Base-by-base conservation (phyloP, 2,329 filamentous ascomycete genomes). In the Clathrospora elynae region DNA sequence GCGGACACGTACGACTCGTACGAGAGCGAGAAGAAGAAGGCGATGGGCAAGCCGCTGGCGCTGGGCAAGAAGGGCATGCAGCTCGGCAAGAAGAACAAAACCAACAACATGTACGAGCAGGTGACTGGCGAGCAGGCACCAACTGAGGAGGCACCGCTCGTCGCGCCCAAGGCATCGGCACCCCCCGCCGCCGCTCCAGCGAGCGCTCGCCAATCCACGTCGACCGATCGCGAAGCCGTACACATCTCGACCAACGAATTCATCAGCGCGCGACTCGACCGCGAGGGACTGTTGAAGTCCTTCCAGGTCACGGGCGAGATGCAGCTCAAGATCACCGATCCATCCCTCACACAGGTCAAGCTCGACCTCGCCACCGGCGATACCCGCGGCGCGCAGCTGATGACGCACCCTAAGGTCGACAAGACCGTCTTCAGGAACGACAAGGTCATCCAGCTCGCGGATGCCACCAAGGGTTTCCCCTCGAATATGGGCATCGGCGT, bases 31-130 rank as follows among this genome's bases (percentile, higher is more conserved):
- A 97, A 96, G 83, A 96, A 96, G 77, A 96, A 96, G 76, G 77
- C 85, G 74, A 77, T 85, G 1, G 87, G 83, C 66, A 83, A 84
- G 74, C 95, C 93, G 82, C 68, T 82, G 63, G 82, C 88, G 35
- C 82, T 86, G 46, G 90, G 95, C 74, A 90, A 90, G 62, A 99
- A 99, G 78, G 93, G 93, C 58, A 99, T 99, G 95, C 92, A 97
- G 73, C 79, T 99, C 43, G 93, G 93, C 73, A 97, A 97, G 79
- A 99, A 99, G 77, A 95, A 89, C 48, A 97, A 97, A 78, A 91
- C 89, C 14, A 95, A 88, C 19, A 92, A 95, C 71, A 96, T 97
- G 80, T 97, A 95, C 69, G 92, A 97, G 73, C 88, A 91, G 63
- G 91, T 99, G 22, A 86, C 90, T 56, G 89, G 88, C 46, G 92